Evolutionary conservation across 495 filamentous ascomycete species (phyloP).

Genomic region (Symbiotaphrina buchneri): DNA sequence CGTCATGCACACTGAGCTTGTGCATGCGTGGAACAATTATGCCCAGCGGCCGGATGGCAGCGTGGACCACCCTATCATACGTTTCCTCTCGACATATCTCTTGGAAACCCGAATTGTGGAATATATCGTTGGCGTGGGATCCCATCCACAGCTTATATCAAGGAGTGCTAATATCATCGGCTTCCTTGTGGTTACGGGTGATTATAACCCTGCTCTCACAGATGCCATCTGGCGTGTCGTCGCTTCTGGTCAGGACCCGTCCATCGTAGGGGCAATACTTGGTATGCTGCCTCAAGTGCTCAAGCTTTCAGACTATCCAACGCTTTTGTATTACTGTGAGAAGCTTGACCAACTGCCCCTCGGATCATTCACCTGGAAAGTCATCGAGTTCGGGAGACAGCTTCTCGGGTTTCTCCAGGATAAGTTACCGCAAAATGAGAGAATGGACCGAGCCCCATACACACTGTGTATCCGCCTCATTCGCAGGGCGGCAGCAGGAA

Average conservation of each 20-base stretch:
- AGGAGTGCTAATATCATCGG: slow-evolving; percentile 67
- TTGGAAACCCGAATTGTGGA: slow-evolving; percentile 42
- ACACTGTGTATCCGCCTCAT: slow-evolving; percentile 42
- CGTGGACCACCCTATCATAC: slow-evolving; percentile 26
- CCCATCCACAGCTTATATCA: slow-evolving; percentile 72
- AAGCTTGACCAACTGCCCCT: slow-evolving; percentile 54
- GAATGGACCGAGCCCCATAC: slow-evolving; percentile 20
- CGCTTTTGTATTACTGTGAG: slow-evolving; percentile 45
- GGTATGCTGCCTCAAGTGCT: slow-evolving; percentile 49
- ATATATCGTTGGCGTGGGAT: slow-evolving; percentile 77
- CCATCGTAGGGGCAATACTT: slow-evolving; percentile 59
- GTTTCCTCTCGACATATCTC: slow-evolving; percentile 43
- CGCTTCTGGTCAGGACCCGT: slow-evolving; percentile 60
- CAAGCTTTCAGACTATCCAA: slow-evolving; percentile 27
- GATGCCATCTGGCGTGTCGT: slow-evolving; percentile 74
- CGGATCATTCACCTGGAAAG: slow-evolving; percentile 27
- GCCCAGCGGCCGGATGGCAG: slow-evolving; percentile 9
- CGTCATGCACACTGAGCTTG: slow-evolving; percentile 47
- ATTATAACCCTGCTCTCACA: slow-evolving; percentile 47
- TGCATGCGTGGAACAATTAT: slow-evolving; percentile 32
- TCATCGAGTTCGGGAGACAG: slow-evolving; percentile 22
- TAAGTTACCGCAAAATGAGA: slow-evolving; percentile 1
- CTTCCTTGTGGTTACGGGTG: slow-evolving; percentile 64
- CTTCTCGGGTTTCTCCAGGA: slow-evolving; percentile 15
- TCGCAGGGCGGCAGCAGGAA: slow-evolving; percentile 29